A percentile compares a stretch with the other conserved stretches of the same genome.
These are phyloP conservation scores for Aspergillus thermomutatus DNA, from an alignment of 2,329 filamentous ascomycete genomes.

Conservation along the genomic window DNA sequence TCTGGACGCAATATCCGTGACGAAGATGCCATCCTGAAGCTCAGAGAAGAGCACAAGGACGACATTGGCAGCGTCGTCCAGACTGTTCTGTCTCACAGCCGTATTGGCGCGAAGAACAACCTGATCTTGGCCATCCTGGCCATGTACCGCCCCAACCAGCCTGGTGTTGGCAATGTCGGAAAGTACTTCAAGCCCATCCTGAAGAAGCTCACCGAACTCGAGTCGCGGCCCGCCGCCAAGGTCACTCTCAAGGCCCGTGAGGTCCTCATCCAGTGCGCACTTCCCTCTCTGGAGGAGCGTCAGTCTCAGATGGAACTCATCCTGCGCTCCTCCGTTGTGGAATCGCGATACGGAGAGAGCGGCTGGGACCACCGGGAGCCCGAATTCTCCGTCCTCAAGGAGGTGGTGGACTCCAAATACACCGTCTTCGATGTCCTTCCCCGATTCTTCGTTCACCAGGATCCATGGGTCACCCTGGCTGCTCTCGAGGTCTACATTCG, in stretches of 20 bases:
- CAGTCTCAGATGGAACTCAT: constrained; percentile 98
- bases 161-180: constrained; percentile 79
- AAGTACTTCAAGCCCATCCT: constrained; percentile 83
- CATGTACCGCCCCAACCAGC: constrained; percentile 92
- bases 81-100: constrained; percentile 88
- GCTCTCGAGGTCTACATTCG: constrained; percentile 95
- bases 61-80: constrained; percentile 81
- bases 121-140: constrained; percentile 87
- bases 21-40: constrained; percentile 87
- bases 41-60: constrained; percentile 95
- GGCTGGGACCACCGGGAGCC: constrained; percentile 96
- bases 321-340: constrained; percentile 86
- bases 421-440: constrained; percentile 96
- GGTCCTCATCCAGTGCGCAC: constrained; percentile 92
- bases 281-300: constrained; percentile 93
- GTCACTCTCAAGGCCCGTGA: constrained; percentile 96
- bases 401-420: constrained; percentile 97
- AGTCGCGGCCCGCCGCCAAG: constrained; percentile 83
- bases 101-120: constrained; percentile 90
- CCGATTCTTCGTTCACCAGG: constrained; percentile 90
- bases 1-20: constrained; percentile 80
- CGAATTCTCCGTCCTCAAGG: constrained; percentile 85
- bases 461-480: constrained; percentile 90
- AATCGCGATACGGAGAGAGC: constrained; percentile 96
- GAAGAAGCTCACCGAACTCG: constrained; percentile 83